Percentiles rank a stretch among this genome's conserved stretches.
Conservation (phyloP, 495 filamentous ascomycete genomes). For the Tetracladium marchalianum region DNA sequence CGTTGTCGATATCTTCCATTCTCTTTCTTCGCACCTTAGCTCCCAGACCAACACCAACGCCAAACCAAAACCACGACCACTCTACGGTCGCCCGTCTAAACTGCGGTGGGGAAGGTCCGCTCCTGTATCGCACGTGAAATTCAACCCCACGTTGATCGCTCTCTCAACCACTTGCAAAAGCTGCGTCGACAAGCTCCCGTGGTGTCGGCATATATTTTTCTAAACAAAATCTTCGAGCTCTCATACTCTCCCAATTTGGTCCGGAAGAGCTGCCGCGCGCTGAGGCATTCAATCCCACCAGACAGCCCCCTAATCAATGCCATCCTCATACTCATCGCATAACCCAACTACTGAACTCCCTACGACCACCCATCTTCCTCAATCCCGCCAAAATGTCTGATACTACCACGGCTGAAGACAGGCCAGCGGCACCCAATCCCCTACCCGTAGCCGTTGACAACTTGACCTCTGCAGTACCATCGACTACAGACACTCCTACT, state of each 20-base stretch:
- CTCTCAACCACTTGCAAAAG: neutral
- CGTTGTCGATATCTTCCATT: no score
- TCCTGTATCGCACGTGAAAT: conserved; percentile 9
- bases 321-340: no score
- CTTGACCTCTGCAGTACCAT: conserved; percentile 1
- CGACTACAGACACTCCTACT: conserved; percentile 12
- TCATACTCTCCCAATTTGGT: neutral
- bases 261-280: neutral
- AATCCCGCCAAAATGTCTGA: conserved; percentile 14
- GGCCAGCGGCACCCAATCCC: conserved; percentile 14
- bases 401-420: conserved; percentile 10
- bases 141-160: conserved; percentile 11
- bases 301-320: no score
- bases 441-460: neutral
- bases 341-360: neutral
- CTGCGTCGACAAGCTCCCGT: neutral
- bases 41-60: no score
- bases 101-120: neutral
- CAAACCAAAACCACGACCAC: no score
- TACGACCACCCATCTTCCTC: neutral
- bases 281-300: no score
- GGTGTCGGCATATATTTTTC: no score
- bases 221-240: no score
- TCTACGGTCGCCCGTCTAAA: no score
- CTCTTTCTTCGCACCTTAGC: no score